A percentile compares a stretch with the other conserved stretches of the same genome.
Evolutionary conservation across 2,329 filamentous ascomycete genomes (phyloP).

Genomic region (Talaromyces sp.): DNA sequence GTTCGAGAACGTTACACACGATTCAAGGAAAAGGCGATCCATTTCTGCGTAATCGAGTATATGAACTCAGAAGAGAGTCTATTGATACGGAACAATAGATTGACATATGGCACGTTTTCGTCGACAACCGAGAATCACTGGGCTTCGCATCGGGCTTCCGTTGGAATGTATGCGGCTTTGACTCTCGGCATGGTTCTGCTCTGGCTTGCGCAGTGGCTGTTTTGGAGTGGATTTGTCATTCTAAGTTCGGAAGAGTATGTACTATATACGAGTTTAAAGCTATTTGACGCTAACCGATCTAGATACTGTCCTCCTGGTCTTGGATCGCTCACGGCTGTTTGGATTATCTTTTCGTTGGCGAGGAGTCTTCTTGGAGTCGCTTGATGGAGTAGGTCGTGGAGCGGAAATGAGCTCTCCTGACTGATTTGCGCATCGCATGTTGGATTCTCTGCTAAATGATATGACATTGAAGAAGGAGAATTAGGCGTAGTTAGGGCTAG

Average conservation of each 20-base stretch:
- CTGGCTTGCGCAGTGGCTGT: slow-evolving; percentile 1
- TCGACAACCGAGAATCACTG: not conserved
- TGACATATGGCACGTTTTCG: not conserved
- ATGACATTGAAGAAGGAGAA: not conserved
- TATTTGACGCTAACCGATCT: not conserved
- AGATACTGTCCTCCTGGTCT: not conserved
- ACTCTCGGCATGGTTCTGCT: not conserved
- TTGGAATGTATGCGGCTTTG: not conserved
- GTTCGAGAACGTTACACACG: not conserved
- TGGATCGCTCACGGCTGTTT: not conserved
- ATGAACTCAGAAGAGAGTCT: not conserved
- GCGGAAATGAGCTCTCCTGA: not conserved
- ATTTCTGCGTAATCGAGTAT: not conserved
- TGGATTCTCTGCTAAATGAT: no score
- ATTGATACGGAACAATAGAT: not conserved
- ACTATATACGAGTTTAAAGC: not conserved
- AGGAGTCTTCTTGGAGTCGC: not conserved
- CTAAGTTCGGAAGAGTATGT: not conserved
- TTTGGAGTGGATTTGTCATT: slow-evolving; percentile 2
- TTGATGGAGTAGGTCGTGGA: not conserved
- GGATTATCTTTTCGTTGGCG: not conserved
- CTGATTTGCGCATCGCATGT: not conserved
- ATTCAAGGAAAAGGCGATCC: not conserved
- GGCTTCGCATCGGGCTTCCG: not conserved
- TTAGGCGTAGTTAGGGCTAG: not conserved